Evolutionary conservation across 805 yeast genomes (phyloP).

Genomic region (Candida bentonensis): DNA sequence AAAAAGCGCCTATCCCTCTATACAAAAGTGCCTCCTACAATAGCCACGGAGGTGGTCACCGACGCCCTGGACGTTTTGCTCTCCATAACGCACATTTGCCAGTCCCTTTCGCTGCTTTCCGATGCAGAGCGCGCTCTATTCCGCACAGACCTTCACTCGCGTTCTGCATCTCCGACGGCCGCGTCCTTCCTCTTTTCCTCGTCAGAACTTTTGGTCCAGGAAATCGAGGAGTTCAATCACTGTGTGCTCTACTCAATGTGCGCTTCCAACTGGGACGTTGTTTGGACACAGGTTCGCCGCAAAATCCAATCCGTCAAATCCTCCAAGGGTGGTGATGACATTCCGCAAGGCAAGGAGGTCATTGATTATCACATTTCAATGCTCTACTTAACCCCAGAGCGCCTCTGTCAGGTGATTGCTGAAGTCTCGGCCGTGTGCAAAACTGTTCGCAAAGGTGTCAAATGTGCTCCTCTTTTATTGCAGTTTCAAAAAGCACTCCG

Average conservation of each 20-base stretch:
- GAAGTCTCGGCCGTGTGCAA: background rate
- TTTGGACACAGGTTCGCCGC: background rate
- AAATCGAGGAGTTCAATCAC: background rate
- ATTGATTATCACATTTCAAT: background rate
- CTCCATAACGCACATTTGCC: background rate
- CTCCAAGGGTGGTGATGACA: background rate
- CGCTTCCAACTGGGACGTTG: background rate
- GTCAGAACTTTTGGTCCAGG: background rate
- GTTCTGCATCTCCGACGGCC: background rate
- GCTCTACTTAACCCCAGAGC: background rate
- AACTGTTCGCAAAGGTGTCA: background rate
- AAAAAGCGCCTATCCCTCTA: background rate
- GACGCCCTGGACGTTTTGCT: background rate
- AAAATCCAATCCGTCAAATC: background rate
- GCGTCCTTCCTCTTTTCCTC: background rate
- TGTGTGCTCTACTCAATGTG: background rate
- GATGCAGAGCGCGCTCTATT: background rate
- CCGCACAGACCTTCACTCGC: background rate
- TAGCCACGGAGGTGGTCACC: background rate
- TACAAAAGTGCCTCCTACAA: background rate
- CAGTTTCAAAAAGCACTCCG: slow-evolving; percentile 1
- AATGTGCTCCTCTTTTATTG: background rate
- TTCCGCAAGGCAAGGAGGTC: background rate
- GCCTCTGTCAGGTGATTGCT: background rate
- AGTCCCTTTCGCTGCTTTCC: background rate